Conservation (phyloP, 129 eudicot species). For the Pittosporum tobira region DNA sequence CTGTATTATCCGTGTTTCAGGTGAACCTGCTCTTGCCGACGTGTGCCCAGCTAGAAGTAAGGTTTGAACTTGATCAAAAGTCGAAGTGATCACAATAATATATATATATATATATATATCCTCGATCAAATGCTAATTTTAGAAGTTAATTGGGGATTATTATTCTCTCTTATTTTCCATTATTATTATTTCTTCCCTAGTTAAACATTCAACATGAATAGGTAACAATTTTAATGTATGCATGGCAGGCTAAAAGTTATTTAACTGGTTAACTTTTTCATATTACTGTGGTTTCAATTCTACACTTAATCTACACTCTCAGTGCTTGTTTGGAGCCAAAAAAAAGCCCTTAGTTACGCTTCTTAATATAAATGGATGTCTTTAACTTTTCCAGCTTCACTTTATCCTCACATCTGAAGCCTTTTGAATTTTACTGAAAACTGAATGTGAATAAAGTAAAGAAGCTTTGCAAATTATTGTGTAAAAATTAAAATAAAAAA, state of each 20-base stretch:
- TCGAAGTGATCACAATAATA: too few relatives aligned
- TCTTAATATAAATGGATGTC: too few relatives aligned
- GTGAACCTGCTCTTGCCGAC: too few relatives aligned
- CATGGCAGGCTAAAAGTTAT: neutral
- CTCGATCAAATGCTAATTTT: neutral
- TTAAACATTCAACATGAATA: neutral
- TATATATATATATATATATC: too few relatives aligned
- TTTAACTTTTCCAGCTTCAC: neutral
- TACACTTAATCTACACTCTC: neutral
- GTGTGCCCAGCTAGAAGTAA: too few relatives aligned
- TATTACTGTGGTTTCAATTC: neutral
- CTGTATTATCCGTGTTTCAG: too few relatives aligned
- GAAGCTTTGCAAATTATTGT: neutral
- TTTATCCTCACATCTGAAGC: neutral
- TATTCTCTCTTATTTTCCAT: neutral
- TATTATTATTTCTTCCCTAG: neutral
- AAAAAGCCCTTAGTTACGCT: too few relatives aligned
- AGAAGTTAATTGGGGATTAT: neutral
- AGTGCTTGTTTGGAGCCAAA: too few relatives aligned
- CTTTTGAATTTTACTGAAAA: neutral
- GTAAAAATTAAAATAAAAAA: too few relatives aligned
- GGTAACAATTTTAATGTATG: neutral
- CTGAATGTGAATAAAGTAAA: neutral
- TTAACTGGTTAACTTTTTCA: neutral
- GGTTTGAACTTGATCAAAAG: too few relatives aligned